Conservation (phyloP, 2,329 filamentous ascomycete genomes). For the Colletotrichum horii region DNA sequence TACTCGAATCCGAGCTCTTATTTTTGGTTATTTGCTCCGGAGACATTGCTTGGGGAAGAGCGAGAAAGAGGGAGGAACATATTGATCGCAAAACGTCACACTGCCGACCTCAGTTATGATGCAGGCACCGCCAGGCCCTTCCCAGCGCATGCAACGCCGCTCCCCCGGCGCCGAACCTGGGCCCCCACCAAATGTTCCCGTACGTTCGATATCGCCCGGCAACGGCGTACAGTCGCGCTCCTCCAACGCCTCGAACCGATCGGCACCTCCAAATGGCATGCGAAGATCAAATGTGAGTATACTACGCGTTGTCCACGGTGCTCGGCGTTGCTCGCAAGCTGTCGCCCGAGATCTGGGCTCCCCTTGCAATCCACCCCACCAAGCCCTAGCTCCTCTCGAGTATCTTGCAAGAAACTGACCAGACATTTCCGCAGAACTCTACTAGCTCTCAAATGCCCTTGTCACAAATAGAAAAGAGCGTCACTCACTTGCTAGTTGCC, state of each 20-base stretch:
- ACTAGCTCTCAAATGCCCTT: slow-evolving; percentile 73
- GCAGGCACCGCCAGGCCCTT: slow-evolving; percentile 55
- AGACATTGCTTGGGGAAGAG: not conserved
- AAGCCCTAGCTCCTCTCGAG: not conserved
- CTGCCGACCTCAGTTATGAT: slow-evolving; percentile 36
- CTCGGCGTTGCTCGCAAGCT: not conserved
- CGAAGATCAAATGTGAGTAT: slow-evolving; percentile 64
- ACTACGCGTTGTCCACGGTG: not conserved
- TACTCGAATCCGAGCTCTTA: not conserved
- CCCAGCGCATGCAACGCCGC: slow-evolving; percentile 65
- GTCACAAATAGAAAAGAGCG: slow-evolving; percentile 98
- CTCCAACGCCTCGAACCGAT: slow-evolving; percentile 70
- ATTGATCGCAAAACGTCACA: not conserved
- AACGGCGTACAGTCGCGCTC: slow-evolving; percentile 63
- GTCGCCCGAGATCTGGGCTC: not conserved
- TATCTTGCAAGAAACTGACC: not conserved
- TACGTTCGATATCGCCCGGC: slow-evolving; percentile 65
- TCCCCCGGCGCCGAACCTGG: slow-evolving; percentile 68
- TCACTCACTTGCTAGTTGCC: slow-evolving; percentile 94
- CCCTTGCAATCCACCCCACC: not conserved
- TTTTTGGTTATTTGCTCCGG: not conserved
- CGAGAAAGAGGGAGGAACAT: not conserved
- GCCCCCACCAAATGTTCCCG: slow-evolving; percentile 59
- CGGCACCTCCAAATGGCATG: slow-evolving; percentile 47
- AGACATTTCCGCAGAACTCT: slow-evolving; percentile 22